Evolutionary conservation across 2,329 filamentous ascomycete species (phyloP).

Genomic region (Microascus cirrosus): DNA sequence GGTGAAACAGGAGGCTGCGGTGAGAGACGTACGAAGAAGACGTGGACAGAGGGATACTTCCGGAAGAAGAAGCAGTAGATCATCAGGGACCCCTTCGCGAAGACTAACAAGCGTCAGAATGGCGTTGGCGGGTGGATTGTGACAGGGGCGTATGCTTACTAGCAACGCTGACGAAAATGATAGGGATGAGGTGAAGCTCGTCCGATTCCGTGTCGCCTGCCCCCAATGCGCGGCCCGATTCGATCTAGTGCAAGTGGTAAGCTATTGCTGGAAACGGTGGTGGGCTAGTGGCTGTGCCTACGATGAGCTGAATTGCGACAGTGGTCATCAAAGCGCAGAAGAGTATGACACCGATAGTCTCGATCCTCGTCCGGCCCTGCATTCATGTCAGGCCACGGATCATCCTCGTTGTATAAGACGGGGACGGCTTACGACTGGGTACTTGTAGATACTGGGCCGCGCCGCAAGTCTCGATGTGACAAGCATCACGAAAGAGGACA

Average conservation of each 20-base stretch:
- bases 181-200: constrained; percentile 38
- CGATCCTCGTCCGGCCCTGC: constrained; percentile 47
- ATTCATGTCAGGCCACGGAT: not conserved
- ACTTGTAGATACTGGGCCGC: constrained; percentile 49
- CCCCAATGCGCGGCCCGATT: constrained; percentile 41
- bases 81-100: constrained; percentile 39
- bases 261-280: not conserved
- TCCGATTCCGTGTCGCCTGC: constrained; percentile 27
- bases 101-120: constrained; percentile 18
- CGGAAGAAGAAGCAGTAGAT: constrained; percentile 41
- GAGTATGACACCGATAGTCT: constrained; percentile 54
- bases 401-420: not conserved
- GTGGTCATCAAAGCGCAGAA: constrained; percentile 58
- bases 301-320: constrained; percentile 50
- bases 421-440: constrained; percentile 35
- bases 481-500: constrained; percentile 53
- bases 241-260: constrained; percentile 23
- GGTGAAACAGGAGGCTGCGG: not conserved
- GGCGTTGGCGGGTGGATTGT: not conserved
- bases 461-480: constrained; percentile 48
- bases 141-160: constrained; percentile 26
- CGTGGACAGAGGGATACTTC: constrained; percentile 40
- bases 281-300: constrained; percentile 19
- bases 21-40: constrained; percentile 33
- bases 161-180: constrained; percentile 41